A percentile compares a stretch with the other conserved stretches of the same genome.
Evolutionary conservation across 2,329 filamentous ascomycete species (phyloP).

Genomic region (Erysiphe pisi): DNA sequence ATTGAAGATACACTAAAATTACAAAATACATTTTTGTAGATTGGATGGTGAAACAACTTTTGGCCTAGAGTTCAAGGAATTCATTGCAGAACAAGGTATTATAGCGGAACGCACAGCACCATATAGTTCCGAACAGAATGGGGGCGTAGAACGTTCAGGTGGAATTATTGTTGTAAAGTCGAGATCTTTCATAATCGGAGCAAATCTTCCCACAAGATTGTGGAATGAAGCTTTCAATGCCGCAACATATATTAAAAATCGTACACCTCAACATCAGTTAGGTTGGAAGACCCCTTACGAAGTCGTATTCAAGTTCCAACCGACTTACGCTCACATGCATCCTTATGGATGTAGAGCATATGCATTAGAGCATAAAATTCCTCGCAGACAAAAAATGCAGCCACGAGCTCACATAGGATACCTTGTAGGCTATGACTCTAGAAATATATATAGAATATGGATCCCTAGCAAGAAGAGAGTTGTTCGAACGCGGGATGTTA

Average conservation of each 20-base stretch:
- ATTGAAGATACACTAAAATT: neutral
- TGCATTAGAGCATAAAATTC: constrained; percentile 26
- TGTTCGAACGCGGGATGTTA: constrained; percentile 3
- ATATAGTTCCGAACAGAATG: constrained; percentile 4
- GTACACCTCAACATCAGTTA: constrained; percentile 8
- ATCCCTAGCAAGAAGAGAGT: constrained; percentile 24
- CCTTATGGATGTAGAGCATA: constrained; percentile 23
- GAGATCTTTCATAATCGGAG: constrained; percentile 8
- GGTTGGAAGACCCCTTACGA: constrained; percentile 14
- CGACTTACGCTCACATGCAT: constrained; percentile 24
- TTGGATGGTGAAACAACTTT: constrained; percentile 1
- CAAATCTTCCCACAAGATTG: neutral
- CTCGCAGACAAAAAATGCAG: neutral
- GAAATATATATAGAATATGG: constrained; percentile 23
- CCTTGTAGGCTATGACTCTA: neutral
- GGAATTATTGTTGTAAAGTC: constrained; percentile 1
- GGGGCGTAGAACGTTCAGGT: constrained; percentile 7
- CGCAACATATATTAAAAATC: constrained; percentile 16
- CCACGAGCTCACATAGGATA: constrained; percentile 23
- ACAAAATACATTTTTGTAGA: constrained; percentile 6
- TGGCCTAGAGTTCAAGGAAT: neutral
- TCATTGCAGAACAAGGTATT: constrained; percentile 10
- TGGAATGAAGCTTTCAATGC: constrained; percentile 20
- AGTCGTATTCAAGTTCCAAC: neutral
- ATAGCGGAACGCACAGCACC: neutral